Conservation (phyloP, 805 yeast species). For the Yueomyces sinensis region DNA sequence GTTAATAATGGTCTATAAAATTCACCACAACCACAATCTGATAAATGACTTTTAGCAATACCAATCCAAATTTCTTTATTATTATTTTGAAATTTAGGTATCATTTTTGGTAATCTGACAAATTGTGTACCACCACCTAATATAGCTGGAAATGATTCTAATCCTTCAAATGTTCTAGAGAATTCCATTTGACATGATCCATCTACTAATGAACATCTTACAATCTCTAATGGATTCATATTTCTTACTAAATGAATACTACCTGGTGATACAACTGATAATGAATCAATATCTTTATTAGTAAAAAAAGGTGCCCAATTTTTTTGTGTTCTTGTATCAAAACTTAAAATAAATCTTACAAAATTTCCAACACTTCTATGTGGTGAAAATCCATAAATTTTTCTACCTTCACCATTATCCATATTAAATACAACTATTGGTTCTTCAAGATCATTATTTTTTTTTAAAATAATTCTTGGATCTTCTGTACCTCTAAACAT, state of each 20-base stretch:
- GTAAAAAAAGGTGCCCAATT: conserved; percentile 9
- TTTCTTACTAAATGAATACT: conserved; percentile 9
- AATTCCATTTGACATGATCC: conserved; percentile 10
- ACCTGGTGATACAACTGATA: conserved; percentile 10
- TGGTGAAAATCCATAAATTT: conserved; percentile 3
- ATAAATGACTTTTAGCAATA: conserved; percentile 4
- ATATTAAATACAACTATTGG: conserved; percentile 6
- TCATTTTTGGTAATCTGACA: conserved; percentile 3
- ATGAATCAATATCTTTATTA: conserved; percentile 1
- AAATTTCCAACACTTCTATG: conserved; percentile 3
- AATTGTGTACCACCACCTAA: conserved; percentile 6
- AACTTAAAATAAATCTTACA: background rate
- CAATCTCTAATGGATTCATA: conserved; percentile 6
- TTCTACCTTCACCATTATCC: conserved; percentile 1
- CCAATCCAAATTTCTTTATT: conserved; percentile 6
- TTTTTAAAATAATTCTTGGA: conserved; percentile 6
- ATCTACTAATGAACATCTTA: conserved; percentile 12
- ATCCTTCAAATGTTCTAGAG: conserved; percentile 6
- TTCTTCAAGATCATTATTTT: conserved; percentile 2
- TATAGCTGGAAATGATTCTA: background rate
- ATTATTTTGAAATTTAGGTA: conserved; percentile 3
- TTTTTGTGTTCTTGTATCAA: conserved; percentile 1
- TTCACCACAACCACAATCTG: conserved; percentile 6
- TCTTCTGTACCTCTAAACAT: conserved; percentile 8
- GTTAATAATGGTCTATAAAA: conserved; percentile 5